A percentile compares a stretch with the other conserved stretches of the same genome.
These are phyloP conservation scores for Pseudogymnoascus sp. DNA, from an alignment of 2,329 filamentous ascomycete genomes.

Conservation along the genomic window DNA sequence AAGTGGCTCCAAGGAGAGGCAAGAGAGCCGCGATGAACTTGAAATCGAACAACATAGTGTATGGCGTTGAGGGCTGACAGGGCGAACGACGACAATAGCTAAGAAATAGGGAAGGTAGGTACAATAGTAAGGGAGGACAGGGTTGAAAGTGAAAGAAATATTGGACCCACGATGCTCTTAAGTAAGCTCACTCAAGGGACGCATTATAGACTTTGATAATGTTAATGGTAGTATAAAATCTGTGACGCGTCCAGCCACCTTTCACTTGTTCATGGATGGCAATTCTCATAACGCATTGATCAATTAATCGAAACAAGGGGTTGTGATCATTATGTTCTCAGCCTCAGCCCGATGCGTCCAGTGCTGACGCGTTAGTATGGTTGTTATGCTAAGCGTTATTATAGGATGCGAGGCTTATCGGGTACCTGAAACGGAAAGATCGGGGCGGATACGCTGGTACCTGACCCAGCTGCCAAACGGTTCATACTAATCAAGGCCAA, in stretches of 20 bases:
- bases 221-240: neutral
- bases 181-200: neutral
- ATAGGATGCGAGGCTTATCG: neutral
- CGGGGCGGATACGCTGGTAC: neutral
- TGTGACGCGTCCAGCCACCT: neutral
- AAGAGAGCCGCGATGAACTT: slow-evolving; percentile 9
- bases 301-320: neutral
- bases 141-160: neutral
- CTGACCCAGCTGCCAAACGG: neutral
- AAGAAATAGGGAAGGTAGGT: neutral
- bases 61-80: neutral
- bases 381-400: neutral
- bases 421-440: neutral
- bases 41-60: slow-evolving; percentile 14
- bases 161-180: neutral
- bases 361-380: neutral
- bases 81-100: neutral
- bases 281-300: neutral
- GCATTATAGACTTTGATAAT: neutral
- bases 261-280: neutral
- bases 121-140: neutral
- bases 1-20: slow-evolving; percentile 9
- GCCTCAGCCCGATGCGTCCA: neutral
- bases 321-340: neutral
- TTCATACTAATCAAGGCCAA: neutral